Conservation (phyloP, 2,329 filamentous ascomycete species). For the Fusarium coffeatum region DNA sequence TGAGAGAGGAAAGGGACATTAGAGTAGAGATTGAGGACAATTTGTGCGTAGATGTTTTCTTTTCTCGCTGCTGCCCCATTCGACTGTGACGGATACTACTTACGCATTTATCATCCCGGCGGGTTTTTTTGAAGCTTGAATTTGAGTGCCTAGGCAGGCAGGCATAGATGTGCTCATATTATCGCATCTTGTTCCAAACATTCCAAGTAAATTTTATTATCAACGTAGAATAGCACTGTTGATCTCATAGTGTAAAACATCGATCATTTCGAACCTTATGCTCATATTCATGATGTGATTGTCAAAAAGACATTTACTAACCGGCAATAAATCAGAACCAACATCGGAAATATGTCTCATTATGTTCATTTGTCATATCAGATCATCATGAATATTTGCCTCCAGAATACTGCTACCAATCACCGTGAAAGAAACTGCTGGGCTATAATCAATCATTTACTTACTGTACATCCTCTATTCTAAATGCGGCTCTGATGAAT, state of each 20-base stretch:
- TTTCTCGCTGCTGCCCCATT: constrained; percentile 33
- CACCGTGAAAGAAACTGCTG: neutral
- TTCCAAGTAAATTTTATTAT: neutral
- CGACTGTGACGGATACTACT: constrained; percentile 41
- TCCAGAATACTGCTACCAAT: neutral
- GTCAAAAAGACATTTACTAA: neutral
- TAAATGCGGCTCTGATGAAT: neutral
- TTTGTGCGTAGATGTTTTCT: constrained; percentile 18
- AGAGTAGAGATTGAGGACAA: constrained; percentile 1
- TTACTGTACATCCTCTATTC: neutral
- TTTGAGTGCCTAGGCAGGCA: neutral
- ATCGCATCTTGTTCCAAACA: neutral
- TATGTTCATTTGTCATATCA: neutral
- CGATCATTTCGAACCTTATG: neutral
- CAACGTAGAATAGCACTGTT: neutral
- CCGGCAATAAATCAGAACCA: neutral
- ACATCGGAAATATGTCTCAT: neutral
- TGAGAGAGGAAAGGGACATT: neutral
- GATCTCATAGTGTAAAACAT: neutral
- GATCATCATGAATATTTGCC: neutral
- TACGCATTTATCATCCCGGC: constrained; percentile 40
- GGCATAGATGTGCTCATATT: neutral
- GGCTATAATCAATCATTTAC: no score
- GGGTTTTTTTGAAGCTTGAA: constrained; percentile 26
- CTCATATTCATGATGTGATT: neutral